Conservation (phyloP, 106 monocot species). For the Phalaenopsis equestris region DNA sequence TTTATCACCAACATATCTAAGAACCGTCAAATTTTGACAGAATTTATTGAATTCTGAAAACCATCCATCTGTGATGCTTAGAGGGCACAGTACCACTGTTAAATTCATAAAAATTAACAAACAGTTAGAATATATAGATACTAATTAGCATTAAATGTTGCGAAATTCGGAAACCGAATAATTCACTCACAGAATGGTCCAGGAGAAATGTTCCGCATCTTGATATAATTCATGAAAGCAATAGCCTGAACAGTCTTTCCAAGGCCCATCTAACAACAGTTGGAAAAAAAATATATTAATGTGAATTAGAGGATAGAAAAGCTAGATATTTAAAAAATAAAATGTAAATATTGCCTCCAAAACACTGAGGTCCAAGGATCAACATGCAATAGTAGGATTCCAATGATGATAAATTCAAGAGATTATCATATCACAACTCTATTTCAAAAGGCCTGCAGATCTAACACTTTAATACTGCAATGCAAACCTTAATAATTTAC, state of each 20-base stretch:
- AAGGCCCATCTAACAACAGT: slow-evolving; percentile 69
- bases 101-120: slow-evolving; percentile 5
- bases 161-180: not conserved
- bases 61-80: slow-evolving; percentile 92
- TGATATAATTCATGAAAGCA: slow-evolving; percentile 81
- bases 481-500: not conserved
- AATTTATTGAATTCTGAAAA: slow-evolving; percentile 72
- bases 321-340: not conserved
- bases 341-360: not conserved
- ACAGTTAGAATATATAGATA: not conserved
- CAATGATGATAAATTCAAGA: not conserved
- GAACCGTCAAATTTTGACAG: slow-evolving; percentile 60
- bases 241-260: slow-evolving; percentile 97
- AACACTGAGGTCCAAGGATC: not conserved
- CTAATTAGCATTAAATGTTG: not conserved
- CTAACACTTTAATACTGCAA: not conserved
- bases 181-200: slow-evolving; percentile 75
- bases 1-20: slow-evolving; percentile 80
- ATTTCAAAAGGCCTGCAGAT: not conserved
- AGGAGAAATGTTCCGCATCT: slow-evolving; percentile 39
- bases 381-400: not conserved
- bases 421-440: not conserved
- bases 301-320: not conserved
- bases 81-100: slow-evolving; percentile 87
- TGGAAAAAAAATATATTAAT: not conserved